These are phyloP conservation scores for Aspergillus egyptiacus DNA, from an alignment of 495 filamentous ascomycete genomes.

Conservation along the genomic window DNA sequence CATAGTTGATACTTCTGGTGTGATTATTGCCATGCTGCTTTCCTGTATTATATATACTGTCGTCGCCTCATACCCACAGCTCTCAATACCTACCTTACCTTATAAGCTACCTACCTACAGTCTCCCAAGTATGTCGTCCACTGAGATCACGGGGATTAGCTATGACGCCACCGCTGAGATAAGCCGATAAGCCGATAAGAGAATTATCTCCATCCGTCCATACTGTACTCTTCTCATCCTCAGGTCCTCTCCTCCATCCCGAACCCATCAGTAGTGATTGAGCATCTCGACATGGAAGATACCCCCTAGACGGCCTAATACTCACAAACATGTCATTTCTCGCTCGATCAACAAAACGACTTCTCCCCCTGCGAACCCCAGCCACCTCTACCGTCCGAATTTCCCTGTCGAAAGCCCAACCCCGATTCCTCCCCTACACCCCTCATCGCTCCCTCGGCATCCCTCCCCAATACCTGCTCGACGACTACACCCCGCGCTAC, in stretches of 20 bases:
- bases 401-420: too few species aligned
- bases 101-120: too few species aligned
- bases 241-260: background rate
- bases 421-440: conserved; percentile 8
- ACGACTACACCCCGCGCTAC: conserved; percentile 66
- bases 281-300: background rate
- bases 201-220: too few species aligned
- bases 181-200: conserved; percentile 14
- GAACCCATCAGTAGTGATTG: background rate
- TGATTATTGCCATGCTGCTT: background rate
- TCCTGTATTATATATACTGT: background rate
- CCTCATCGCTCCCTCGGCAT: conserved; percentile 51
- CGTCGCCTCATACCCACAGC: background rate
- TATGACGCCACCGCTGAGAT: conserved; percentile 23
- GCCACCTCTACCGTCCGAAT: too few species aligned
- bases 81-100: too few species aligned
- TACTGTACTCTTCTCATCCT: background rate
- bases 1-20: background rate
- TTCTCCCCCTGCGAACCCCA: background rate
- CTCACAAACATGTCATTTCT: too few species aligned
- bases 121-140: background rate
- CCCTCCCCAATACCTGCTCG: conserved; percentile 69
- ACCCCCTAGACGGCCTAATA: too few species aligned
- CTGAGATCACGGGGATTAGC: background rate
- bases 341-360: background rate